Conservation (phyloP, 129 eudicot species). For the Arctium lappa region DNA sequence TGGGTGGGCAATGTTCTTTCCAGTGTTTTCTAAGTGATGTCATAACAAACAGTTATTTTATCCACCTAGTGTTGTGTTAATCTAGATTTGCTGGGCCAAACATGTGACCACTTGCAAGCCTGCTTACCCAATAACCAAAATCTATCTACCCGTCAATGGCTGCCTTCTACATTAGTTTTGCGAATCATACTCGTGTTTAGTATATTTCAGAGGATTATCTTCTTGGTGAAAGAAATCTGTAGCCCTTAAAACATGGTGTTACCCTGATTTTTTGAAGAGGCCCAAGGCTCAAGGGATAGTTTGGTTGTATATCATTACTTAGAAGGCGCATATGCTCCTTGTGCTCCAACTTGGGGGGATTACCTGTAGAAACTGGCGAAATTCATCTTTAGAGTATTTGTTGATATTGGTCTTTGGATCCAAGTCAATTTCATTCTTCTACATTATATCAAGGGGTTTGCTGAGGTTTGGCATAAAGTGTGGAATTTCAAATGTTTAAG, state of each 20-base stretch:
- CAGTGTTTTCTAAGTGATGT: not conserved
- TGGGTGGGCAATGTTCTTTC: not conserved
- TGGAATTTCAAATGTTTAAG: too few relatives aligned
- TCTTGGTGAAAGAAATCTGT: not conserved
- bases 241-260: not conserved
- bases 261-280: not conserved
- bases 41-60: not conserved
- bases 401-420: too few relatives aligned
- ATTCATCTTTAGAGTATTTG: too few relatives aligned
- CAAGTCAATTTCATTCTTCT: too few relatives aligned
- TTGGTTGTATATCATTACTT: not conserved
- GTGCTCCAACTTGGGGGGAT: too few relatives aligned
- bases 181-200: not conserved
- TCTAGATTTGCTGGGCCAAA: not conserved
- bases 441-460: too few relatives aligned
- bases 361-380: too few relatives aligned
- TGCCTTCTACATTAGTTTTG: not conserved
- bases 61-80: not conserved
- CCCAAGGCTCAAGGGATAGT: not conserved
- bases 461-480: too few relatives aligned
- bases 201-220: not conserved
- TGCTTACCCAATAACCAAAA: not conserved
- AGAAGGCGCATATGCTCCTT: too few relatives aligned
- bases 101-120: not conserved
- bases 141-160: not conserved